A percentile compares a stretch with the other conserved stretches of the same genome.
Conservation (phyloP, 306 rosid genomes). For the Ochetophila trinervis region DNA sequence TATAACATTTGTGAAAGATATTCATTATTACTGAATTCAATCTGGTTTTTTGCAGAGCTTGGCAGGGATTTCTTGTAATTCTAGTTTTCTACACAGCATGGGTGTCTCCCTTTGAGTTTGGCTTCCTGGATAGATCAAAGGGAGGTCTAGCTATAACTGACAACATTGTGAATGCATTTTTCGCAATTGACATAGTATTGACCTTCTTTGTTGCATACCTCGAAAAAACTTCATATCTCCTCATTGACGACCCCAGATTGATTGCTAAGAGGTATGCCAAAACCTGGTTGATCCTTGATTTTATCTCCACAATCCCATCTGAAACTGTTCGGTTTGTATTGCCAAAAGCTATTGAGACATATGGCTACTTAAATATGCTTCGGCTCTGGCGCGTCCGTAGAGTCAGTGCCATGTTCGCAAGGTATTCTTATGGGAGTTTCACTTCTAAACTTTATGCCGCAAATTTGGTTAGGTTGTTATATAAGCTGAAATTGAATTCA, state of each 20-base stretch:
- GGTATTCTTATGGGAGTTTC: conserved; percentile 36
- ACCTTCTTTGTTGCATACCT: conserved; percentile 80
- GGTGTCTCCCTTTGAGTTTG: conserved; percentile 77
- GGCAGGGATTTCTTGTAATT: conserved; percentile 53
- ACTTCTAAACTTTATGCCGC: neutral
- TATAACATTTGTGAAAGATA: neutral
- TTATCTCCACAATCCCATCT: conserved; percentile 57
- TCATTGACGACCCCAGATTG: conserved; percentile 35
- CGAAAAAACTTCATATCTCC: conserved; percentile 51
- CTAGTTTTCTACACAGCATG: conserved; percentile 78
- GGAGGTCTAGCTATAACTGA: conserved; percentile 35
- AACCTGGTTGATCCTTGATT: conserved; percentile 61
- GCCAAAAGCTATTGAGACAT: conserved; percentile 35
- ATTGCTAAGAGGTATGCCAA: conserved; percentile 59
- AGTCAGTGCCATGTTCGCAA: conserved; percentile 68
- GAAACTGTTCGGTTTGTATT: conserved; percentile 37
- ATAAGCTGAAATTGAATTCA: too few relatives aligned
- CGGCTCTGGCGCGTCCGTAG: conserved; percentile 86
- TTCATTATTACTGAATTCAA: neutral
- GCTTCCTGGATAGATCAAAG: conserved; percentile 41
- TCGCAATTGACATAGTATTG: conserved; percentile 53
- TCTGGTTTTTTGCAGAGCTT: conserved; percentile 37
- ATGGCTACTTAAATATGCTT: conserved; percentile 67
- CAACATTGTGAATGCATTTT: conserved; percentile 58
- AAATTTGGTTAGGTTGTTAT: neutral